These are phyloP conservation scores for Gelatoporia subvermispora DNA, from an alignment of 768 basidiomycete species.

Conservation along the genomic window DNA sequence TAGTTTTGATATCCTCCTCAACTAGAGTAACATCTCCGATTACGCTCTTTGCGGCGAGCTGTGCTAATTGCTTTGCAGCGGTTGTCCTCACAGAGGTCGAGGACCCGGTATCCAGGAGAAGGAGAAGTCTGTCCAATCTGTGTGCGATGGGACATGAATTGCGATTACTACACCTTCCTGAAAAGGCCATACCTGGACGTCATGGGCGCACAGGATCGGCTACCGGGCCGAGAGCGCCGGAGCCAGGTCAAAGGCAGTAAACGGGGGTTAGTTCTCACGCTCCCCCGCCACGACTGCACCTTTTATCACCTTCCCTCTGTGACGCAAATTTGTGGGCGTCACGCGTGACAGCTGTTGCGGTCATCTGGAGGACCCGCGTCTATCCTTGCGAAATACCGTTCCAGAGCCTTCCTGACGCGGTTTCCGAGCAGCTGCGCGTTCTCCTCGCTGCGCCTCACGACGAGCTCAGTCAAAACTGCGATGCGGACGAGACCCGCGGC, in stretches of 20 bases:
- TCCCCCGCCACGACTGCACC: constrained; percentile 38
- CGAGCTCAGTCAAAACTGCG: too few relatives aligned
- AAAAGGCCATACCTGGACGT: constrained; percentile 58
- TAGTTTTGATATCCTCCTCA: constrained; percentile 71
- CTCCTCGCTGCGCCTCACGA: too few relatives aligned
- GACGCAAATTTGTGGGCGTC: constrained; percentile 37
- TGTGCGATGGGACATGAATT: constrained; percentile 3
- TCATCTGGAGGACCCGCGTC: constrained; percentile 8
- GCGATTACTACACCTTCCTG: constrained; percentile 12
- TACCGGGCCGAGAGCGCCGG: constrained; percentile 46
- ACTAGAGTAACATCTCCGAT: constrained; percentile 69
- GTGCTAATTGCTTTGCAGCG: constrained; percentile 95
- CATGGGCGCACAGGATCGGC: constrained; percentile 56
- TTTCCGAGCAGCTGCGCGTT: too few relatives aligned
- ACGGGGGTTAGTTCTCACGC: constrained; percentile 39
- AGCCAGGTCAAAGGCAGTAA: constrained; percentile 34
- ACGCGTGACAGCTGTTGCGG: constrained; percentile 24
- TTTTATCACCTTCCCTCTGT: constrained; percentile 55
- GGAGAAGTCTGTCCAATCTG: constrained; percentile 95
- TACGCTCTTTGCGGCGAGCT: constrained; percentile 83
- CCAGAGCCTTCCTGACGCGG: too few relatives aligned
- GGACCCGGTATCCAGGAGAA: constrained; percentile 92
- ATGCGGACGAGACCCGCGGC: too few relatives aligned
- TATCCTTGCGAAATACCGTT: too few relatives aligned
- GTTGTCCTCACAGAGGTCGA: constrained; percentile 85